These are phyloP conservation scores for Fonsecaea pugnacius DNA, from an alignment of 2,329 filamentous ascomycete genomes.

Conservation along the genomic window DNA sequence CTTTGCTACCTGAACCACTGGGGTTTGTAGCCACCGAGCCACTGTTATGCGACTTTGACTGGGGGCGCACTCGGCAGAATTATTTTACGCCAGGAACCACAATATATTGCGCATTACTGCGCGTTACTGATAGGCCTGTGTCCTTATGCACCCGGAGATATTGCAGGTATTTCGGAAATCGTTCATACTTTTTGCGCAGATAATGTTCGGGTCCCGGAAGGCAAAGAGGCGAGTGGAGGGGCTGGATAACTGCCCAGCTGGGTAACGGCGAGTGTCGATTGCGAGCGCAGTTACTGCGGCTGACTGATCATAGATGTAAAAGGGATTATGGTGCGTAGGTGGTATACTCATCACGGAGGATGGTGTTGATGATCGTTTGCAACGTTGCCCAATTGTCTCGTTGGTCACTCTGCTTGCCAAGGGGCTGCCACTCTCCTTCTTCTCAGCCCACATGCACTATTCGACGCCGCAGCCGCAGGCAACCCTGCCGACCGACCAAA, in stretches of 20 bases:
- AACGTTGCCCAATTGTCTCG: not conserved
- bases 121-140: not conserved
- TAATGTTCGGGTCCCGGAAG: not conserved
- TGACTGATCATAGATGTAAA: constrained; percentile 5
- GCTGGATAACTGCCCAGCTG: constrained; percentile 3
- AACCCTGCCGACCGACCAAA: constrained; percentile 2
- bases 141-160: not conserved
- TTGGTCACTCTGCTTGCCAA: not conserved
- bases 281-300: constrained; percentile 14
- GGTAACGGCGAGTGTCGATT: not conserved
- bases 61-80: not conserved
- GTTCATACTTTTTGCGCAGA: not conserved
- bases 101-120: not conserved
- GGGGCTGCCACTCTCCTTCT: not conserved
- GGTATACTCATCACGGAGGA: not conserved
- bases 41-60: not conserved
- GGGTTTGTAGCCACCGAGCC: not conserved
- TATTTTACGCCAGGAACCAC: not conserved
- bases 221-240: not conserved
- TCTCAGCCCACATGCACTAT: not conserved
- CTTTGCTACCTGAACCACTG: constrained; percentile 4
- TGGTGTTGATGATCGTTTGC: constrained; percentile 2
- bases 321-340: not conserved
- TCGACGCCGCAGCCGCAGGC: not conserved
- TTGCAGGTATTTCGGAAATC: not conserved